Evolutionary conservation across 805 yeast genomes (phyloP).

Genomic region (Cyberlindnera meyerae): DNA sequence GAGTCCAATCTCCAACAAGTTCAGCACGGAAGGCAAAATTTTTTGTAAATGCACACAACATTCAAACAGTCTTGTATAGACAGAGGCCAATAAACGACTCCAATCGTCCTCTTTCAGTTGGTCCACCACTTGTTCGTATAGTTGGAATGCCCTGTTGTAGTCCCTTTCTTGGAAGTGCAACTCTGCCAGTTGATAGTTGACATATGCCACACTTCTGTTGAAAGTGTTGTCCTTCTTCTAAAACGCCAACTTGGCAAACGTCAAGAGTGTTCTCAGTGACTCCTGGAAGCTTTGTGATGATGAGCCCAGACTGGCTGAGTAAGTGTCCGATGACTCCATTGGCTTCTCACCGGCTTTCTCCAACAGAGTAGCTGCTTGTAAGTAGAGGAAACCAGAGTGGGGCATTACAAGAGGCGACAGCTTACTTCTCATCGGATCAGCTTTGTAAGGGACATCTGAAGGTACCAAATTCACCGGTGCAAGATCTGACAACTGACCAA

Average conservation of each 20-base stretch:
- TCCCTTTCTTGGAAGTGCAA: conserved; percentile 31
- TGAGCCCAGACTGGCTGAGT: conserved; percentile 2
- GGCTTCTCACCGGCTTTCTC: conserved; percentile 23
- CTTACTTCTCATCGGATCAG: conserved; percentile 19
- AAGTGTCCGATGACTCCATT: conserved; percentile 12
- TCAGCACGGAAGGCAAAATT: conserved; percentile 29
- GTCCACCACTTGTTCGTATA: conserved; percentile 35
- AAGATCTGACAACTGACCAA: conserved; percentile 52
- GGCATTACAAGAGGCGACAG: conserved; percentile 33
- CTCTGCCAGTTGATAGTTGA: conserved; percentile 50
- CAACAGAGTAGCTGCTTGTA: conserved; percentile 34
- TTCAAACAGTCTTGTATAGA: conserved; percentile 34
- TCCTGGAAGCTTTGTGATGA: conserved; percentile 6
- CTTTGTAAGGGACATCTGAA: conserved; percentile 32
- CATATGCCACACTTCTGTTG: conserved; percentile 36
- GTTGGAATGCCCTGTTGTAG: conserved; percentile 38
- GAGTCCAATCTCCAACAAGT: conserved; percentile 30
- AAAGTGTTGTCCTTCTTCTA: conserved; percentile 31
- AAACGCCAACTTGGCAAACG: conserved; percentile 34
- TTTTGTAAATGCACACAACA: conserved; percentile 33
- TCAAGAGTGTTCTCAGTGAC: conserved; percentile 28
- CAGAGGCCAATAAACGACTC: conserved; percentile 29
- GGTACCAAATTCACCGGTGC: conserved; percentile 42
- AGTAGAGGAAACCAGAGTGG: conserved; percentile 38
- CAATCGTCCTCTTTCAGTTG: conserved; percentile 38